Evolutionary conservation across 2,329 filamentous ascomycete species (phyloP).

Genomic region (Annulohypoxylon truncatum): DNA sequence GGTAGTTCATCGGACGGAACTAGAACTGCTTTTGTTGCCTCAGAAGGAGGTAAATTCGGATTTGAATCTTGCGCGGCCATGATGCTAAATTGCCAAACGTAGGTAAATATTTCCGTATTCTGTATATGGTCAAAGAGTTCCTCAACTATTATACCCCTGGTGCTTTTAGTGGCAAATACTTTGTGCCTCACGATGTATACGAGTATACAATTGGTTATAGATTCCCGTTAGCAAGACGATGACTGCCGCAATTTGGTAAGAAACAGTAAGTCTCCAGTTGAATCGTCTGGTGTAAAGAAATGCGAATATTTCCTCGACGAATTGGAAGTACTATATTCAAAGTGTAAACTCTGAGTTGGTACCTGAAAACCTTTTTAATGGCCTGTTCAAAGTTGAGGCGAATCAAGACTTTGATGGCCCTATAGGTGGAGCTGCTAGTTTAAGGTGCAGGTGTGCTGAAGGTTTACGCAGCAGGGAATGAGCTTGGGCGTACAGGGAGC

Average conservation of each 20-base stretch:
- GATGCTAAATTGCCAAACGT: conserved; percentile 11
- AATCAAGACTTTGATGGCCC: conserved; percentile 29
- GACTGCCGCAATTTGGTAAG: neutral
- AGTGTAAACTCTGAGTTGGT: neutral
- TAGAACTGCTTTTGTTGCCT: conserved; percentile 83
- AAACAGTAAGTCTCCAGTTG: neutral
- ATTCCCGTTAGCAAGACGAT: neutral
- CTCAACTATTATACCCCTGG: conserved; percentile 2
- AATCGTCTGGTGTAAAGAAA: neutral
- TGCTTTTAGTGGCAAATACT: neutral
- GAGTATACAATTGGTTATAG: neutral
- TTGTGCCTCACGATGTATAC: neutral
- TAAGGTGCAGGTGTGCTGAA: neutral
- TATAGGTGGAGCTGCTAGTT: conserved; percentile 26
- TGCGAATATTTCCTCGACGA: neutral
- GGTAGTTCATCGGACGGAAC: conserved; percentile 87
- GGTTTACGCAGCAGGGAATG: neutral
- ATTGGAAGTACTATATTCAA: neutral
- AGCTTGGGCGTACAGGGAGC: neutral
- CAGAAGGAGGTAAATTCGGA: conserved; percentile 63
- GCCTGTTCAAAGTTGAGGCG: conserved; percentile 15
- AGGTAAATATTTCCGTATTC: neutral
- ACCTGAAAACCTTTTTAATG: conserved; percentile 28
- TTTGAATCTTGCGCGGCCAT: conserved; percentile 44
- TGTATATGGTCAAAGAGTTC: neutral